A percentile compares a stretch with the other conserved stretches of the same genome.
Conservation (phyloP, 129 eudicot species). For the Cynara cardunculus region DNA sequence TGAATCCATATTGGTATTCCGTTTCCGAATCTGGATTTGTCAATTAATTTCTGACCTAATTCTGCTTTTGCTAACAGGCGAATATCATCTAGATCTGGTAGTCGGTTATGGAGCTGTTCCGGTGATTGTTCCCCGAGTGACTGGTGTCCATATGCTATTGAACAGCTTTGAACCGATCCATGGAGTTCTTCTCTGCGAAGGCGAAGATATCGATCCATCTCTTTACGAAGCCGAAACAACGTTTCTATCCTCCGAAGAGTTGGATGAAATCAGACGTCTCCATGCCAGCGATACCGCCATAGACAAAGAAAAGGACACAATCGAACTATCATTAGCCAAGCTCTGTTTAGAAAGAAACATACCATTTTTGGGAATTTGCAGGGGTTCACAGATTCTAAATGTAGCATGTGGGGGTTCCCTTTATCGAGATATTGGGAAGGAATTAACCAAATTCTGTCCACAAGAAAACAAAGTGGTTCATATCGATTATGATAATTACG, state of each 20-base stretch:
- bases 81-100: constrained; percentile 87
- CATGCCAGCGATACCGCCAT: constrained; percentile 84
- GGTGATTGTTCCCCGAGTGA: constrained; percentile 81
- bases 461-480: constrained; percentile 50
- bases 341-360: constrained; percentile 86
- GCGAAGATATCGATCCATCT: constrained; percentile 92
- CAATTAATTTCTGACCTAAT: not conserved
- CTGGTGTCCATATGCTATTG: constrained; percentile 66
- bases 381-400: constrained; percentile 87
- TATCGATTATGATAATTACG: constrained; percentile 81
- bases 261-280: constrained; percentile 55
- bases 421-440: constrained; percentile 77
- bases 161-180: constrained; percentile 96
- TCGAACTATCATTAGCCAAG: constrained; percentile 73
- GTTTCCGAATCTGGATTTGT: not conserved
- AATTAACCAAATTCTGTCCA: constrained; percentile 30
- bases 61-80: constrained; percentile 40
- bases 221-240: constrained; percentile 48
- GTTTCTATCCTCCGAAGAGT: constrained; percentile 49
- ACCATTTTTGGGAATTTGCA: constrained; percentile 85
- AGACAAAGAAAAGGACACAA: constrained; percentile 85
- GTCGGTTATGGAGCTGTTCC: constrained; percentile 96
- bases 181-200: constrained; percentile 95
- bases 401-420: constrained; percentile 96
- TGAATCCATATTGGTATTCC: not conserved